A percentile compares a stretch with the other conserved stretches of the same genome.
Evolutionary conservation across 345 rosid genomes (phyloP).

Genomic region (Hirschfeldia incana): DNA sequence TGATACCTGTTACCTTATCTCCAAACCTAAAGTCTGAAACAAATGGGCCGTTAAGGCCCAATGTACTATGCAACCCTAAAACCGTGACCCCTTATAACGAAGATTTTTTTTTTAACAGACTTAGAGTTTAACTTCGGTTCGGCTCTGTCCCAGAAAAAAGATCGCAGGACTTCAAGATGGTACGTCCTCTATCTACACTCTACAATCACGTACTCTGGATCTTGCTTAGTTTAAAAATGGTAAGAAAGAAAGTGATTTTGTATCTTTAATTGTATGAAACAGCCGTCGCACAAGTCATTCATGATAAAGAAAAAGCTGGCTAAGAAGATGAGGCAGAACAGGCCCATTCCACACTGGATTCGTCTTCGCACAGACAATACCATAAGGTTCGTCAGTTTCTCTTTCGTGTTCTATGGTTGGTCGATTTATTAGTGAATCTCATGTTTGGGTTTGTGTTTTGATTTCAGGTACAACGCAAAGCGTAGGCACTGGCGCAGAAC

Average conservation of each 20-base stretch:
- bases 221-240: background rate
- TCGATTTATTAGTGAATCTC: background rate
- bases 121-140: conserved; percentile 12
- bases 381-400: conserved; percentile 43
- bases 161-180: conserved; percentile 27
- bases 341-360: conserved; percentile 75
- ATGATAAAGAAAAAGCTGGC: conserved; percentile 65
- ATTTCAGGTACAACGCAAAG: conserved; percentile 60
- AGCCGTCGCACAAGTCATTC: conserved; percentile 94
- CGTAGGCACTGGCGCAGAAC: conserved; percentile 76
- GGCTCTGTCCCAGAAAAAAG: conserved; percentile 7
- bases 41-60: conserved; percentile 27
- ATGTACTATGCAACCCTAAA: background rate
- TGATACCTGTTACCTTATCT: no score
- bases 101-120: no score
- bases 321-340: conserved; percentile 75
- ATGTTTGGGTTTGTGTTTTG: background rate
- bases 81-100: background rate
- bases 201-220: background rate
- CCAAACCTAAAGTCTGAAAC: no score
- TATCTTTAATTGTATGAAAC: background rate
- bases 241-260: background rate
- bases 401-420: background rate
- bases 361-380: conserved; percentile 68
- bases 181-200: background rate